Percentiles rank a stretch among this genome's conserved stretches.
phyloP scores from a whole-genome alignment of 1,284 basidiomycete genomes.

The Ceratobasidium sp. region DNA sequence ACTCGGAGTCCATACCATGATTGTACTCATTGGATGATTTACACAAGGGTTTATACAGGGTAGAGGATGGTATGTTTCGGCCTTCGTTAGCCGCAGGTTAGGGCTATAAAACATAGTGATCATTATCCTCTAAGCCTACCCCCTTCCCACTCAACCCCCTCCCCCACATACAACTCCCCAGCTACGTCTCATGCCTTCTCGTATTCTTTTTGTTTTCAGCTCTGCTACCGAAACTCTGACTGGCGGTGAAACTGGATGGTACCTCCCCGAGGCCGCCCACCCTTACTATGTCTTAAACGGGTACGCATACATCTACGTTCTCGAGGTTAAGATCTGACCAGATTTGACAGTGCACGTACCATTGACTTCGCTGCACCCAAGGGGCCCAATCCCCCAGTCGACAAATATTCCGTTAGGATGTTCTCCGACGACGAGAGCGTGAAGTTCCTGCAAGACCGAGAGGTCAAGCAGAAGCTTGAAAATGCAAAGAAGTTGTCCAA shows the following conservation, averaged over 20 bases:
- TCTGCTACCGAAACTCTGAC: slow-evolving; percentile 74
- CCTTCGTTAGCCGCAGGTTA: too few species aligned
- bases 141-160: neutral
- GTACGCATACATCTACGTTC: slow-evolving; percentile 58
- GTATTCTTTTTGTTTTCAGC: slow-evolving; percentile 80
- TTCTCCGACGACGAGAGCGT: slow-evolving; percentile 70
- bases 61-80: too few species aligned
- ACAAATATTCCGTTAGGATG: slow-evolving; percentile 69
- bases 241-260: slow-evolving; percentile 69
- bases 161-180: neutral
- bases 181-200: slow-evolving; percentile 21
- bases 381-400: slow-evolving; percentile 81
- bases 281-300: slow-evolving; percentile 76
- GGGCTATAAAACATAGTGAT: too few species aligned
- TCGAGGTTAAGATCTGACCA: neutral
- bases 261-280: slow-evolving; percentile 70
- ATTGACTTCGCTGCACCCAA: slow-evolving; percentile 80
- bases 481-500: slow-evolving; percentile 73
- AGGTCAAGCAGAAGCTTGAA: slow-evolving; percentile 70
- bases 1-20: too few species aligned
- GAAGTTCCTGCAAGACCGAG: slow-evolving; percentile 73
- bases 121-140: too few species aligned
- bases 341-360: slow-evolving; percentile 48
- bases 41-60: too few species aligned
- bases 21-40: too few species aligned